A percentile compares a stretch with the other conserved stretches of the same genome.
Evolutionary conservation across 2,329 filamentous ascomycete species (phyloP).

Genomic region (Cytospora piceae): DNA sequence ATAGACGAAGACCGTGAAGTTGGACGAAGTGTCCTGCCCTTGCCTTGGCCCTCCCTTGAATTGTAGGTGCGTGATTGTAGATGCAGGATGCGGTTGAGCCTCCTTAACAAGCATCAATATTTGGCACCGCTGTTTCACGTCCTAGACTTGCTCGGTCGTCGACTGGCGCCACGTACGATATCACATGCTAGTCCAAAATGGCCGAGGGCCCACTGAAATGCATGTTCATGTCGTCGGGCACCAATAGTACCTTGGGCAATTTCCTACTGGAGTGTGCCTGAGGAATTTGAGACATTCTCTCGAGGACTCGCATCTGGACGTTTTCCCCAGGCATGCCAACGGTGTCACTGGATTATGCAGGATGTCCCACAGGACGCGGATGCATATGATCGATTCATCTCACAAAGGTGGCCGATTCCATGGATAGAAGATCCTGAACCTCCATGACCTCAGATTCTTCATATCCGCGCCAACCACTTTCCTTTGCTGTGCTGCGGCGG

Average conservation of each 20-base stretch:
- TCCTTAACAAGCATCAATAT: conserved; percentile 1
- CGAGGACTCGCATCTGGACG: conserved; percentile 17
- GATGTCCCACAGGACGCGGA: conserved; percentile 9
- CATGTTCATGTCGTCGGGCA: conserved; percentile 33
- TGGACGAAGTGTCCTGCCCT: not conserved
- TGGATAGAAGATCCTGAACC: conserved; percentile 67
- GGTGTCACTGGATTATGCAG: conserved; percentile 35
- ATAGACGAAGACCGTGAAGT: not conserved
- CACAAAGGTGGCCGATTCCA: conserved; percentile 49
- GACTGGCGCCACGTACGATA: conserved; percentile 46
- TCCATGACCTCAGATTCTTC: conserved; percentile 72
- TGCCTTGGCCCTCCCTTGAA: not conserved
- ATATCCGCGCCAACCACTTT: conserved; percentile 74
- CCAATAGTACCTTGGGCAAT: conserved; percentile 34
- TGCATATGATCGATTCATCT: conserved; percentile 43
- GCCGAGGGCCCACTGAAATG: conserved; percentile 42
- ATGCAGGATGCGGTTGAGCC: not conserved
- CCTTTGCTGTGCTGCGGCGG: conserved; percentile 60
- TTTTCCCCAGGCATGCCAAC: conserved; percentile 32
- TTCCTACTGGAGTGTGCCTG: conserved; percentile 6
- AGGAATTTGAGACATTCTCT: conserved; percentile 7
- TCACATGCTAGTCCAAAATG: conserved; percentile 37
- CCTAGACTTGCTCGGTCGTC: conserved; percentile 31
- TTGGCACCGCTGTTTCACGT: conserved; percentile 2
- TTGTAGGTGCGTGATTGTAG: not conserved